These are phyloP conservation scores for Cyclotella atomus DNA, from an alignment of 108 stramenopile genomes.

Conservation along the genomic window DNA sequence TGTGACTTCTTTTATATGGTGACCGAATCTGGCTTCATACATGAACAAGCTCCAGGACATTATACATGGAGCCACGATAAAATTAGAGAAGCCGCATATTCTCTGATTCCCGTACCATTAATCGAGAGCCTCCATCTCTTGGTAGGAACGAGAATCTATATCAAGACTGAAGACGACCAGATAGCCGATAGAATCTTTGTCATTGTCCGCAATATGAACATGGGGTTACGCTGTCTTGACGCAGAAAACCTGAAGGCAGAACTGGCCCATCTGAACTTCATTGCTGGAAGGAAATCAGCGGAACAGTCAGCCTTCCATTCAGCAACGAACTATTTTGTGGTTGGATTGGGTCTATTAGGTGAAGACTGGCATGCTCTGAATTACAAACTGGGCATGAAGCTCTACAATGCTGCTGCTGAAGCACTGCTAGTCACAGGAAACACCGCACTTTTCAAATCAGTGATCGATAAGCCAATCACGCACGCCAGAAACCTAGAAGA, in stretches of 20 bases:
- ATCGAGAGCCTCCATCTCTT: conserved; percentile 8
- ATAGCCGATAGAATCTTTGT: conserved; percentile 7
- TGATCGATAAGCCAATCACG: not conserved
- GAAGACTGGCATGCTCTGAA: conserved; percentile 6
- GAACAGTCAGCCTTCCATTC: conserved; percentile 12
- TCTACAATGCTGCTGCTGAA: conserved; percentile 8
- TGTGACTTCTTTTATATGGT: conserved; percentile 6
- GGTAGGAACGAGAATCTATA: conserved; percentile 8
- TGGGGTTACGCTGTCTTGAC: conserved; percentile 8
- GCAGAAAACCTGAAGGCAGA: conserved; percentile 7
- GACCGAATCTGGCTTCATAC: conserved; percentile 13
- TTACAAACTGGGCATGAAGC: conserved; percentile 16
- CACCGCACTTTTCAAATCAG: not conserved
- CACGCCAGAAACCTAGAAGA: conserved; percentile 6
- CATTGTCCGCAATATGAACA: conserved; percentile 32
- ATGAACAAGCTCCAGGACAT: not conserved
- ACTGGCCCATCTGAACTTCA: conserved; percentile 26
- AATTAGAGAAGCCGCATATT: conserved; percentile 29
- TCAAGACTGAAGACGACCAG: conserved; percentile 1
- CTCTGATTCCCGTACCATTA: not conserved
- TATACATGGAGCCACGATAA: conserved; percentile 22
- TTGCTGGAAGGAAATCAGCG: conserved; percentile 29
- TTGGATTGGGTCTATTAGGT: conserved; percentile 12
- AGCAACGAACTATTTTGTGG: conserved; percentile 24
- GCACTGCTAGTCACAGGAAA: not conserved